phyloP scores from a whole-genome alignment of 2,329 filamentous ascomycete species.

The Fusarium sp. region DNA sequence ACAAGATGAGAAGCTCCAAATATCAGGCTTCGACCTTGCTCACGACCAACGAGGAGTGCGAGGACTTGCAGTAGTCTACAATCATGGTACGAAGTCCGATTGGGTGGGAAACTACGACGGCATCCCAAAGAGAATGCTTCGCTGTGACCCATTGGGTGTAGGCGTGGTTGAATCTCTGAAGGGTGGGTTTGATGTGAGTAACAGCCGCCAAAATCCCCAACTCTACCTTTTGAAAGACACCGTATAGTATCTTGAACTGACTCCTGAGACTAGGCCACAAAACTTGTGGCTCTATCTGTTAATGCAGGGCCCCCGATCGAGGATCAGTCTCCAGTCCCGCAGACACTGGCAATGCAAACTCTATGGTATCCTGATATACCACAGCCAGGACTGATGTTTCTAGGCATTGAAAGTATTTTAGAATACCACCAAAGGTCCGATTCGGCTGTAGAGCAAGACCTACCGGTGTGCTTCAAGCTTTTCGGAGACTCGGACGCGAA shows the following conservation, averaged over 20 bases:
- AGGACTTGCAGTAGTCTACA: background rate
- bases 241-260: background rate
- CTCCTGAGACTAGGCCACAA: background rate
- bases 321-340: background rate
- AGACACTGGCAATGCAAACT: background rate
- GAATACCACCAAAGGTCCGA: background rate
- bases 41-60: conserved; percentile 6
- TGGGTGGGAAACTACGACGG: background rate
- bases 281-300: conserved; percentile 4
- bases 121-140: background rate
- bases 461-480: background rate
- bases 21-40: conserved; percentile 1
- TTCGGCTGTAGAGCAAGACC: background rate
- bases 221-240: too few species aligned
- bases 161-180: background rate
- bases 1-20: background rate
- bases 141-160: too few species aligned
- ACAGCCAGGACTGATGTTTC: background rate
- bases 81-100: background rate
- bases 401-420: background rate
- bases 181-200: conserved; percentile 13
- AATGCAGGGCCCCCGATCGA: background rate
- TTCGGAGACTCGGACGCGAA: background rate
- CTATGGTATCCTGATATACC: conserved; percentile 15
- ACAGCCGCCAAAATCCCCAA: too few species aligned